phyloP scores from a whole-genome alignment of 2,329 filamentous ascomycete species.

The Colletotrichum magnum region DNA sequence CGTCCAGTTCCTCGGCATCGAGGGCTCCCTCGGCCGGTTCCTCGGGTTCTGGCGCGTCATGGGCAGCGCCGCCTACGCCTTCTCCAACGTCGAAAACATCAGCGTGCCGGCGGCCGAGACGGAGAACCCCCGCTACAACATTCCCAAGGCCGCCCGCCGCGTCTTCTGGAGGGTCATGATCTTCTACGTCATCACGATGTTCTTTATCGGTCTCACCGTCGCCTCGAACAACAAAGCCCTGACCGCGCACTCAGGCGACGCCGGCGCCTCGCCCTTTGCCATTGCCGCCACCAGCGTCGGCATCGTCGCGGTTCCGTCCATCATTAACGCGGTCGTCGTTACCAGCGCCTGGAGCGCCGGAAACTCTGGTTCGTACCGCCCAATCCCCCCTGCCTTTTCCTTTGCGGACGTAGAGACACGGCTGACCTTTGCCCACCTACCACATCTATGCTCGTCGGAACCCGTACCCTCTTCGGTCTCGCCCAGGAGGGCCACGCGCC shows the following conservation, averaged over 20 bases:
- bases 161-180: conserved; percentile 46
- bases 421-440: conserved; percentile 56
- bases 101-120: conserved; percentile 45
- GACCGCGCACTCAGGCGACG: too few relatives aligned
- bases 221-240: too few relatives aligned
- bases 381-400: too few relatives aligned
- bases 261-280: conserved; percentile 55
- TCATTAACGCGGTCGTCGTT: conserved; percentile 69
- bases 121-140: conserved; percentile 61
- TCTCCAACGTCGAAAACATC: conserved; percentile 44
- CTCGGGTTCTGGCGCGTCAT: conserved; percentile 44
- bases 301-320: conserved; percentile 65
- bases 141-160: conserved; percentile 45
- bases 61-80: conserved; percentile 44
- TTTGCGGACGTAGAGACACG: too few relatives aligned
- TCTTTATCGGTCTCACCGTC: conserved; percentile 67
- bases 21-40: conserved; percentile 41
- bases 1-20: conserved; percentile 23
- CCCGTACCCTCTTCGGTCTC: conserved; percentile 68
- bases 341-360: conserved; percentile 65
- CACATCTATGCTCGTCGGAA: conserved; percentile 64
- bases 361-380: too few relatives aligned
- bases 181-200: conserved; percentile 64
- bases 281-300: conserved; percentile 66
- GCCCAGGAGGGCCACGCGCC: conserved; percentile 68